These are phyloP conservation scores for Lumnitzera littorea DNA, from an alignment of 345 rosid species.

Conservation along the genomic window DNA sequence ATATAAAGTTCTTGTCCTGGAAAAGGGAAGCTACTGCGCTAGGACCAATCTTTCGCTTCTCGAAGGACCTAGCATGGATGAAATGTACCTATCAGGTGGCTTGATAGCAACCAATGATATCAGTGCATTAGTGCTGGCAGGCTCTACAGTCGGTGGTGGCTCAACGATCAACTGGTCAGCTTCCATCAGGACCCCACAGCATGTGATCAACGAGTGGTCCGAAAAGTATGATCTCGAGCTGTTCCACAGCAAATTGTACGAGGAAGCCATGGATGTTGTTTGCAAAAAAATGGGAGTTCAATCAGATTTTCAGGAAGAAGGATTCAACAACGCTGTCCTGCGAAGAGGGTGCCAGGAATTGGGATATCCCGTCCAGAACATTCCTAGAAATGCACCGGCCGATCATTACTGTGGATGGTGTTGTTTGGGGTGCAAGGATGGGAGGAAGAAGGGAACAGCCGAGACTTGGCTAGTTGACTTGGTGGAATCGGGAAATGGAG, in stretches of 20 bases:
- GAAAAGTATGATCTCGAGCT: slow-evolving; percentile 31
- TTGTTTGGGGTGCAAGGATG: slow-evolving; percentile 77
- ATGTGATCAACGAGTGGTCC: slow-evolving; percentile 67
- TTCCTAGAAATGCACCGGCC: slow-evolving; percentile 57
- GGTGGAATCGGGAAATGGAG: slow-evolving; percentile 62
- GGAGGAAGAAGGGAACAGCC: slow-evolving; percentile 55
- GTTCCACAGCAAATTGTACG: slow-evolving; percentile 47
- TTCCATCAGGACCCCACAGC: slow-evolving; percentile 61
- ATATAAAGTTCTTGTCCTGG: slow-evolving; percentile 65
- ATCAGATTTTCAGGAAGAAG: slow-evolving; percentile 47
- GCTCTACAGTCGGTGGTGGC: slow-evolving; percentile 86
- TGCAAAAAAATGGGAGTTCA: slow-evolving; percentile 79
- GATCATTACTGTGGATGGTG: slow-evolving; percentile 89
- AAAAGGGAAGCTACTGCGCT: slow-evolving; percentile 67
- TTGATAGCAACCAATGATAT: slow-evolving; percentile 48
- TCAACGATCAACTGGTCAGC: slow-evolving; percentile 88
- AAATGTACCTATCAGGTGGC: slow-evolving; percentile 64
- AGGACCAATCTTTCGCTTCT: slow-evolving; percentile 57
- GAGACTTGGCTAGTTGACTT: slow-evolving; percentile 90
- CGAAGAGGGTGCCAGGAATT: slow-evolving; percentile 70
- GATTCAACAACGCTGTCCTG: slow-evolving; percentile 58
- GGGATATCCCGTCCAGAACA: slow-evolving; percentile 44
- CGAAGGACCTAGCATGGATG: slow-evolving; percentile 69
- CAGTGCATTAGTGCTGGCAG: slow-evolving; percentile 52
- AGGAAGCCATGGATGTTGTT: slow-evolving; percentile 57